A percentile compares a stretch with the other conserved stretches of the same genome.
Evolutionary conservation across 1,139 yeast genomes (phyloP).

Genomic region (Blastobotrys buckinghamii): DNA sequence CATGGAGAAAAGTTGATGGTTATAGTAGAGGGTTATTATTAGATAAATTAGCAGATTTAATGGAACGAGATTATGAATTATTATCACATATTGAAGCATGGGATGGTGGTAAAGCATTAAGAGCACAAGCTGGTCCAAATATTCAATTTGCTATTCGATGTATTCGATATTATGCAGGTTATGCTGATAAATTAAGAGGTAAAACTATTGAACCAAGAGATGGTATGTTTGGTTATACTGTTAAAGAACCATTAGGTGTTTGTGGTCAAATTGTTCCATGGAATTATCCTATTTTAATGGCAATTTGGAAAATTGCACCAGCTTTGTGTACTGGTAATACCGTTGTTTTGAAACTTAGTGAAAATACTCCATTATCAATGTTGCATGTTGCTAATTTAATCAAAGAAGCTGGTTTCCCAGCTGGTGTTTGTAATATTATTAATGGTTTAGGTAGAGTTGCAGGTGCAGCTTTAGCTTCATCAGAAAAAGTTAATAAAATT

Average conservation of each 20-base stretch:
- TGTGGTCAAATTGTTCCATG: conserved; percentile 85
- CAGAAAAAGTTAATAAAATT: conserved; percentile 65
- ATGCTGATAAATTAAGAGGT: conserved; percentile 70
- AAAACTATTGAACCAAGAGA: conserved; percentile 60
- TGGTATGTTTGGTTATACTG: conserved; percentile 53
- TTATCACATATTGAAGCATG: conserved; percentile 70
- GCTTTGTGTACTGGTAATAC: conserved; percentile 77
- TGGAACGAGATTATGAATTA: conserved; percentile 55
- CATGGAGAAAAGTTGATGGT: conserved; percentile 45
- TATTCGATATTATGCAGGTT: conserved; percentile 71
- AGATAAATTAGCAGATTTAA: conserved; percentile 57
- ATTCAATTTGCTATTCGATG: conserved; percentile 50
- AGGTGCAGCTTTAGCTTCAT: conserved; percentile 68
- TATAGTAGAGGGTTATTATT: conserved; percentile 53
- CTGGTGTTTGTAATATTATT: conserved; percentile 68
- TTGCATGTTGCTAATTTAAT: conserved; percentile 54
- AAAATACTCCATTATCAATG: conserved; percentile 73
- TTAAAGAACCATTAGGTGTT: conserved; percentile 69
- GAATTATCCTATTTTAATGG: conserved; percentile 84
- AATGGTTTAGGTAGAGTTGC: conserved; percentile 67
- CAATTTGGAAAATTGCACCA: conserved; percentile 78
- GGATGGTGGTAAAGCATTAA: conserved; percentile 73
- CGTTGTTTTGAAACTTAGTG: conserved; percentile 70
- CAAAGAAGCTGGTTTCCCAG: conserved; percentile 68
- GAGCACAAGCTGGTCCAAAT: conserved; percentile 48